Conservation (phyloP, 495 filamentous ascomycete species). For the Amorphotheca resinae region DNA sequence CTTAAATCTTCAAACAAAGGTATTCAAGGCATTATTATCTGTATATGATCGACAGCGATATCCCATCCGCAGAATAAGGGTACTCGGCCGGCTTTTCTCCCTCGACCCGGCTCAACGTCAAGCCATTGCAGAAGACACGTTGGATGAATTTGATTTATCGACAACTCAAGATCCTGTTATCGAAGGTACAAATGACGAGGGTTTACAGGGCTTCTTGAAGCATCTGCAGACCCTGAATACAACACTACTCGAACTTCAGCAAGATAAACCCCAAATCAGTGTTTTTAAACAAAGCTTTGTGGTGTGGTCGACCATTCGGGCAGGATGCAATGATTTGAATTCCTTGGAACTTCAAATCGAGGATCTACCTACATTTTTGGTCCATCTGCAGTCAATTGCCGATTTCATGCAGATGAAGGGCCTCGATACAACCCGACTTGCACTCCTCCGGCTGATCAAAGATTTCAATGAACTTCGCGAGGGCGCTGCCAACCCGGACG, state of each 20-base stretch:
- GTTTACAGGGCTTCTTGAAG: slow-evolving; percentile 36
- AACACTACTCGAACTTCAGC: slow-evolving; percentile 41
- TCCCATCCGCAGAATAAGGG: slow-evolving; percentile 35
- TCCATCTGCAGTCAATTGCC: slow-evolving; percentile 53
- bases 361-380: slow-evolving; percentile 43
- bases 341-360: slow-evolving; percentile 47
- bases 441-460: slow-evolving; percentile 34
- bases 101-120: slow-evolving; percentile 17
- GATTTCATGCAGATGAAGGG: slow-evolving; percentile 75
- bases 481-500: slow-evolving; percentile 28
- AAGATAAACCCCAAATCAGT: slow-evolving; percentile 32
- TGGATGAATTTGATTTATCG: not conserved
- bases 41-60: slow-evolving; percentile 27
- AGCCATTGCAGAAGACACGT: slow-evolving; percentile 1
- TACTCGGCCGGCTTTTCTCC: slow-evolving; percentile 30
- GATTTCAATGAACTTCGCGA: slow-evolving; percentile 18
- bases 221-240: slow-evolving; percentile 47
- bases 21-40: slow-evolving; percentile 23
- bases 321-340: slow-evolving; percentile 32
- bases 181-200: slow-evolving; percentile 32
- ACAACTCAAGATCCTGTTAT: not conserved
- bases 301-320: slow-evolving; percentile 40
- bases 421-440: slow-evolving; percentile 28
- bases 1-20: slow-evolving; percentile 2
- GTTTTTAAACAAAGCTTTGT: slow-evolving; percentile 35